Evolutionary conservation across 148 eudicot species (phyloP), one percentile per base, ranked within the genome.

Genomic region (Pouteria glomerata): DNA sequence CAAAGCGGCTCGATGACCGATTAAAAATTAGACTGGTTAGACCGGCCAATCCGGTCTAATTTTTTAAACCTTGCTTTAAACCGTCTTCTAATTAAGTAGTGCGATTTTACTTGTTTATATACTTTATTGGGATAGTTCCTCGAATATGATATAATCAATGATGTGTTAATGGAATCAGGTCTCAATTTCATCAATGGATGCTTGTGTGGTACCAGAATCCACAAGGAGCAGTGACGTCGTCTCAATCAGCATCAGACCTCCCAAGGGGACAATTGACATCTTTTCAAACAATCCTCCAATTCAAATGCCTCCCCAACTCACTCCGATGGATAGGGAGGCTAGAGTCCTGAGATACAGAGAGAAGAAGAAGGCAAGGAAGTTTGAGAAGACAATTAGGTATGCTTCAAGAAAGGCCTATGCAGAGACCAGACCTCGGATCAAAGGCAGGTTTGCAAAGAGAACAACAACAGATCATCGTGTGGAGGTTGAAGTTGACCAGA

Each of bases 371-470:
- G 85, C 63, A 0, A 80, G 99, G 37, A 95, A 88, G 73, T 95
- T 91, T 47, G 97, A 91, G 81, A 95, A 95, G 84, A 95, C 96
- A 4, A 95, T 95, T 2, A 84, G 99, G 56, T 95, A 95, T 72
- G 99, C 99, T 23, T 95, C 99, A 21, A 91, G 99, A 72, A 95
- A 95, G 74, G 99, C 99, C 2, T 95, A 95, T 69, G 99, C 99
- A 34, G 99, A 95, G 77, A 95, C 93, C 19, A 82, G 99, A 60
- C 99, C 99, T 6, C 78, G 99, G 75, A 85, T 95, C 80, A 92
- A 95, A 81, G 99, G 99, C 48, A 81, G 99, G 45, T 95, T 95
- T 33, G 97, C 94, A 6, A 95, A 95, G 83, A 86, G 97, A 75
- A 78, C 88, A 19, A 87, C n/a, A n/a, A n/a, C n/a, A n/a, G n/a